Evolutionary conservation across 2,329 filamentous ascomycete genomes (phyloP).

Genomic region (Fusarium marasasianum): DNA sequence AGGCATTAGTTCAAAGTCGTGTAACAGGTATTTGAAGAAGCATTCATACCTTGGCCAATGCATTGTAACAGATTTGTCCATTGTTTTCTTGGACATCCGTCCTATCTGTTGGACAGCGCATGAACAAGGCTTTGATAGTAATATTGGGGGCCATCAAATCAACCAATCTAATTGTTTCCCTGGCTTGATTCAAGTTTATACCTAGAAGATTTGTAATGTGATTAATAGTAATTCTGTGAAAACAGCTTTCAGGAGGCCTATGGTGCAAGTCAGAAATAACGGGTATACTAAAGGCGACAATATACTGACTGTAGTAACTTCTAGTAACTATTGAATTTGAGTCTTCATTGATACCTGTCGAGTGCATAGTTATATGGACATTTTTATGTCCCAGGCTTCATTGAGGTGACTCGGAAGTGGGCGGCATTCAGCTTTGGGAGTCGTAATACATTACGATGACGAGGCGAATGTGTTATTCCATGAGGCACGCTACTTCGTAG

Average conservation of each 20-base stretch:
- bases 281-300: neutral
- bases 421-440: neutral
- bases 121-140: neutral
- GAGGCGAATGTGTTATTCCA: slow-evolving; percentile 7
- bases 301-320: neutral
- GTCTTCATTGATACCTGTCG: neutral
- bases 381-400: slow-evolving; percentile 14
- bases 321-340: neutral
- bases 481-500: neutral
- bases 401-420: neutral
- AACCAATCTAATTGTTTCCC: neutral
- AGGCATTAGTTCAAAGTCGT: neutral
- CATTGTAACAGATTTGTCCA: slow-evolving; percentile 6
- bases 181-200: neutral
- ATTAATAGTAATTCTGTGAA: neutral
- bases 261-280: neutral
- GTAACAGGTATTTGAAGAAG: neutral
- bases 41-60: slow-evolving; percentile 12
- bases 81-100: neutral
- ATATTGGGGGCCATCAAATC: neutral
- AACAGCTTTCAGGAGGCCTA: neutral
- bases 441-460: neutral
- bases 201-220: neutral
- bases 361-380: neutral
- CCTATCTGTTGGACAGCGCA: neutral